Evolutionary conservation across 495 filamentous ascomycete genomes (phyloP).

Genomic region (Penicillium riverlandense): DNA sequence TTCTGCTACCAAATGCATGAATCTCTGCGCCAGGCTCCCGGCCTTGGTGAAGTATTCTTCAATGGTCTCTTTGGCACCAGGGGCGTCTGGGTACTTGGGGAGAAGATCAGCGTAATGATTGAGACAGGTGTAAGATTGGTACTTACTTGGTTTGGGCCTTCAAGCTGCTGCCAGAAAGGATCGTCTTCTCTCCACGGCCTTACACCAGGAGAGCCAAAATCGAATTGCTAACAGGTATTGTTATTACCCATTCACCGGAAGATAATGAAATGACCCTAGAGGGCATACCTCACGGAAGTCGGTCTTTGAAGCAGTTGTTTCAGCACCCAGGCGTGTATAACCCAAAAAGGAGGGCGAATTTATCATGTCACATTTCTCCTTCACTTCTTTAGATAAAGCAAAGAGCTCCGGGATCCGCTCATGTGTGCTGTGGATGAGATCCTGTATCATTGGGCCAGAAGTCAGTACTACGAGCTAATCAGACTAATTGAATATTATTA

Average conservation of each 20-base stretch:
- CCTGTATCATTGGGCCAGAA: conserved; percentile 23
- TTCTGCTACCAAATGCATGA: conserved; percentile 78
- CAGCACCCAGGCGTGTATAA: conserved; percentile 41
- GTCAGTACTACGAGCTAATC: no score
- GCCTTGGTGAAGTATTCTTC: conserved; percentile 70
- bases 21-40: conserved; percentile 59
- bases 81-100: conserved; percentile 45
- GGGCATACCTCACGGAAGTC: conserved; percentile 32
- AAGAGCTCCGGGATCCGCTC: conserved; percentile 70
- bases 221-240: conserved; percentile 27
- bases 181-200: conserved; percentile 48
- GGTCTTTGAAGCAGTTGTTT: conserved; percentile 36
- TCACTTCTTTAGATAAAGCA: conserved; percentile 66
- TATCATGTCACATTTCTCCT: conserved; percentile 81
- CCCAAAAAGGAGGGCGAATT: conserved; percentile 56
- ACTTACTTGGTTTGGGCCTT: conserved; percentile 29
- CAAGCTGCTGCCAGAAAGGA: conserved; percentile 62
- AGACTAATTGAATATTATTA: no score
- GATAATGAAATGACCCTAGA: background rate
- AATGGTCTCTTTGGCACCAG: conserved; percentile 66
- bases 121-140: no score
- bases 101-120: no score
- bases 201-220: conserved; percentile 33
- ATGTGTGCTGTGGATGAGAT: conserved; percentile 62
- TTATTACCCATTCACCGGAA: no score